Evolutionary conservation across 805 yeast species (phyloP).

Genomic region (Jamesozyma jinghongensis): DNA sequence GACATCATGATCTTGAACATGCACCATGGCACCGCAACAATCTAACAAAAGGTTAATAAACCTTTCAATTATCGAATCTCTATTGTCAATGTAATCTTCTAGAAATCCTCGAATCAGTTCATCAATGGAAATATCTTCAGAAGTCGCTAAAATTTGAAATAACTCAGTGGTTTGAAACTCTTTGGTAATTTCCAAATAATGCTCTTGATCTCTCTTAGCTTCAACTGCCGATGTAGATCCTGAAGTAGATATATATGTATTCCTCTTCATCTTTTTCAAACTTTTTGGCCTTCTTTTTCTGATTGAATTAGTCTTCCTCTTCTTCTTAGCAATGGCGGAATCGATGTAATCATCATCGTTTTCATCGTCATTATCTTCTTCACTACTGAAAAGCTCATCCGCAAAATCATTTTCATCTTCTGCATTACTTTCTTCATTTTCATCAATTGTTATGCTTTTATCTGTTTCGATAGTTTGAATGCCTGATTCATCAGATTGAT

Average conservation of each 20-base stretch:
- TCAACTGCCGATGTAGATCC: constrained; percentile 1
- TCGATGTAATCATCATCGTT: constrained; percentile 23
- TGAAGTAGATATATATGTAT: constrained; percentile 1
- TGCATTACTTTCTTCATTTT: constrained; percentile 8
- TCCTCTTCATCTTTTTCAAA: constrained; percentile 2
- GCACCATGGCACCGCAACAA: constrained; percentile 60
- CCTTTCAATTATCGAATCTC: constrained; percentile 45
- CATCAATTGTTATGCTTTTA: constrained; percentile 4
- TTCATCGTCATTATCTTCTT: constrained; percentile 4
- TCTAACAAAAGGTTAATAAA: constrained; percentile 62
- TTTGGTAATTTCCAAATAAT: constrained; percentile 32
- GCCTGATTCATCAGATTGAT: constrained; percentile 5
- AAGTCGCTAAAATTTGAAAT: constrained; percentile 42
- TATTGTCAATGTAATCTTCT: constrained; percentile 38
- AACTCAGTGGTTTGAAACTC: constrained; percentile 40
- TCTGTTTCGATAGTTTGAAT: constrained; percentile 3
- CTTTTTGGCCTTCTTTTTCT: background rate
- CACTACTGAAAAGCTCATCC: constrained; percentile 3
- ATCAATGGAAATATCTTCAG: constrained; percentile 40
- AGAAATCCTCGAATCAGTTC: constrained; percentile 53
- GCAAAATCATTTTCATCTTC: constrained; percentile 11
- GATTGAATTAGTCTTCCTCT: constrained; percentile 6
- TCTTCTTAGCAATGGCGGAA: constrained; percentile 3
- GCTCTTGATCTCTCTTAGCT: constrained; percentile 19
- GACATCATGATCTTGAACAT: constrained; percentile 68